Base-by-base conservation (phyloP, 805 yeast genomes). In the Pichia occidentalis region DNA sequence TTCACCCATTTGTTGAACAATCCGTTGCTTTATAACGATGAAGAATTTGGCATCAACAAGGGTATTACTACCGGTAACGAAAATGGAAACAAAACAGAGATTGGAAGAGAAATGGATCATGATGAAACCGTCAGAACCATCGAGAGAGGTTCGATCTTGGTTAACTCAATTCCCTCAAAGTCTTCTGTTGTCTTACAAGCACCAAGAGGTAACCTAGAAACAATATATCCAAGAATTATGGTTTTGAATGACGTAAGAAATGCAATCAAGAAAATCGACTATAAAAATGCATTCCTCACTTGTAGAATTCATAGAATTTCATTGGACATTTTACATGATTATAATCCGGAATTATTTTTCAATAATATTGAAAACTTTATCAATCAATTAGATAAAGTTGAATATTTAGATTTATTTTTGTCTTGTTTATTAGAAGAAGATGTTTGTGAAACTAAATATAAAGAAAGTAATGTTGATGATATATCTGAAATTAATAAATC, bases 131-230 rank as follows among this genome's bases (percentile, higher is more conserved):
- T 81, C 12, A 75, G 99, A 51, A 75, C 80, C 42, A 80, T 92
- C 37, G 99, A 92, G 61, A 71, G 96, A 47, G 97, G 98, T 1
- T 86, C 97, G 0, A 50, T 83, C n/a, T 60, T 92, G 33, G 85
- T 90, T 0, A 68, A 87, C 27, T 75, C 76, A 2, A 80, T 87
- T 52, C 96, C 97, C 1, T 75, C 90, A 0, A 81, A 75, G 39
- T 78, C 87, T 40, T 72, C 88, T 1, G 87, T 94, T 14, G 77
- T 85, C 4, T 66, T 92, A 37, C 96, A 92, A 59, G 96, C 96
- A 4, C 95, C 95, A 42, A 74, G 99, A 57, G 99, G 99, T 44
- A 92, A 92, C 53, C 64, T 92, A 48, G 99, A 92, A 59, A 87
- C 97, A 0, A 83, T 92, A 14, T 80, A 77, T 52, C 98, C 99